Evolutionary conservation across 306 rosid genomes (phyloP).

Genomic region (Quercus dentata): DNA sequence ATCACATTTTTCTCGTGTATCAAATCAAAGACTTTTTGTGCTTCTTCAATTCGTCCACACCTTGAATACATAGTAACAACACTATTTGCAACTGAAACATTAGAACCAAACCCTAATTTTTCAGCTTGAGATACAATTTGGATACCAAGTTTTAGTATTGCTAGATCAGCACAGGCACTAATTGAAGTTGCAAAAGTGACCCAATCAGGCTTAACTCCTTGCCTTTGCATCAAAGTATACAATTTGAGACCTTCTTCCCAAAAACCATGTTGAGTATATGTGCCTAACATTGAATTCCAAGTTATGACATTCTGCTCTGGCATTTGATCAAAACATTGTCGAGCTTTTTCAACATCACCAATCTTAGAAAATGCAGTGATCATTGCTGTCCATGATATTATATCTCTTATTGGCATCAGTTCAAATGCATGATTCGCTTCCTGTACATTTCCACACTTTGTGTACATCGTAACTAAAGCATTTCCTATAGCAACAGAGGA

Average conservation of each 20-base stretch:
- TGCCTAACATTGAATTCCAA: slow-evolving; percentile 67
- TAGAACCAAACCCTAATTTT: slow-evolving; percentile 43
- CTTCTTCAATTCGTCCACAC: slow-evolving; percentile 59
- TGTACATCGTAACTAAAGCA: slow-evolving; percentile 63
- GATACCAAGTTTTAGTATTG: slow-evolving; percentile 51
- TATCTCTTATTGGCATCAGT: slow-evolving; percentile 51
- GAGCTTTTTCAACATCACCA: slow-evolving; percentile 47
- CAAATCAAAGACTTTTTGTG: slow-evolving; percentile 42
- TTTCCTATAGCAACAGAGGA: slow-evolving; percentile 61
- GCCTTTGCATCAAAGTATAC: slow-evolving; percentile 48
- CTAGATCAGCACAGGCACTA: slow-evolving; percentile 66
- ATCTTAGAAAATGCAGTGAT: slow-evolving; percentile 52
- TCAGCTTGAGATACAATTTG: slow-evolving; percentile 47
- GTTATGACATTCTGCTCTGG: slow-evolving; percentile 54
- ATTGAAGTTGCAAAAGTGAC: slow-evolving; percentile 49
- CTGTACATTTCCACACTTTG: slow-evolving; percentile 49
- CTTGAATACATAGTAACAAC: slow-evolving; percentile 60
- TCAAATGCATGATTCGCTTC: slow-evolving; percentile 45
- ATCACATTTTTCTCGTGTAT: slow-evolving; percentile 43
- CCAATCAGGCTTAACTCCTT: slow-evolving; percentile 47
- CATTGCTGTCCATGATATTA: slow-evolving; percentile 71
- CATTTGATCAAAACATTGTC: slow-evolving; percentile 53
- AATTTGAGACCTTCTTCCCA: slow-evolving; percentile 63
- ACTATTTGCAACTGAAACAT: slow-evolving; percentile 59
- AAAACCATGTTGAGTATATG: slow-evolving; percentile 53